Evolutionary conservation across 352 stramenopile species (phyloP).

Genomic region (Phytophthora rubi): DNA sequence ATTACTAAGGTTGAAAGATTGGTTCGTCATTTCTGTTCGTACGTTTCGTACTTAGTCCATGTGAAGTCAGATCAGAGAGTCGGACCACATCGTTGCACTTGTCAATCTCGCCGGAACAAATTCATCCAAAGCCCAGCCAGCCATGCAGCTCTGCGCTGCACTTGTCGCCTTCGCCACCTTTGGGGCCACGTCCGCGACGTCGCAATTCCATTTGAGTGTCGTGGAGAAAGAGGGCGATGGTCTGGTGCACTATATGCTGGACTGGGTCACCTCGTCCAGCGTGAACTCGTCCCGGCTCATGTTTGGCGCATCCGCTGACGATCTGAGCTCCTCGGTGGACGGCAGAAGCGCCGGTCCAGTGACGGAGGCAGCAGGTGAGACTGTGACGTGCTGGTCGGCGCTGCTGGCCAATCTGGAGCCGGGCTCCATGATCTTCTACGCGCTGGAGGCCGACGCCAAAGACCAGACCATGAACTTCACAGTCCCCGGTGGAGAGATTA

Average conservation of each 20-base stretch:
- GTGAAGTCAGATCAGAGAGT: constrained; percentile 25
- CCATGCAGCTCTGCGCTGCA: constrained; percentile 10
- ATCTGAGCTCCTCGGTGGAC: constrained; percentile 40
- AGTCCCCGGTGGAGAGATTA: constrained; percentile 48
- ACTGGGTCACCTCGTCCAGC: constrained; percentile 64
- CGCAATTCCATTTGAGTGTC: constrained; percentile 77
- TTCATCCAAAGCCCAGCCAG: constrained; percentile 2
- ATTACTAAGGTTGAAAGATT: too few species aligned
- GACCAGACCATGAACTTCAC: constrained; percentile 50
- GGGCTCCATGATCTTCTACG: constrained; percentile 66
- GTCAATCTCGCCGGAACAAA: constrained; percentile 11
- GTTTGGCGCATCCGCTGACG: constrained; percentile 49
- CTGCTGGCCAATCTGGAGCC: constrained; percentile 52
- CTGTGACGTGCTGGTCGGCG: constrained; percentile 67
- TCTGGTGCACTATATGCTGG: constrained; percentile 66
- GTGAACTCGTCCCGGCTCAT: constrained; percentile 44
- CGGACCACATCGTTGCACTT: constrained; percentile 15
- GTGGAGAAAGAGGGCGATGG: constrained; percentile 38
- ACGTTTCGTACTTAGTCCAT: constrained; percentile 3
- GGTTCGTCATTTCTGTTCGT: not conserved
- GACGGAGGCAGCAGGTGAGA: constrained; percentile 44
- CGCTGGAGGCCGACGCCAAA: constrained; percentile 38
- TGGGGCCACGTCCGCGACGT: constrained; percentile 21
- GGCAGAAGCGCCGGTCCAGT: constrained; percentile 52
- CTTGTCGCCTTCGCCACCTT: constrained; percentile 4